These are phyloP conservation scores for Fusarium napiforme DNA, from an alignment of 2,329 filamentous ascomycete species.

Conservation along the genomic window DNA sequence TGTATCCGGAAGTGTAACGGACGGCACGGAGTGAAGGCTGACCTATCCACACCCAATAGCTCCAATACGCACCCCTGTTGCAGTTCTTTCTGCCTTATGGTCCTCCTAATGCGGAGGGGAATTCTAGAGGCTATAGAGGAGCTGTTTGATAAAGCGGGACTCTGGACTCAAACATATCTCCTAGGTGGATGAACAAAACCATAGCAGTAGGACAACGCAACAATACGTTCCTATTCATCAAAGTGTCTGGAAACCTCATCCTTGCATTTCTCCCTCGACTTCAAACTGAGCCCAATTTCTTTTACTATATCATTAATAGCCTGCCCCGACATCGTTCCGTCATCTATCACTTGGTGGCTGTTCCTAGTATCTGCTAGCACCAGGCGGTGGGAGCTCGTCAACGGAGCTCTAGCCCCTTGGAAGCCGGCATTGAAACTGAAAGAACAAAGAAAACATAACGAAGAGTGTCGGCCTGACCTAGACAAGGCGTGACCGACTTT, in stretches of 20 bases:
- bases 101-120: slow-evolving; percentile 39
- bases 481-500: slow-evolving; percentile 39
- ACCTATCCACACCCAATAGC: slow-evolving; percentile 31
- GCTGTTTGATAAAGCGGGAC: slow-evolving; percentile 43
- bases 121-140: slow-evolving; percentile 28
- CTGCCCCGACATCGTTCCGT: slow-evolving; percentile 31
- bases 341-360: slow-evolving; percentile 47
- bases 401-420: slow-evolving; percentile 30
- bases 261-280: slow-evolving; percentile 26
- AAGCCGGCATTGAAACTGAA: slow-evolving; percentile 24
- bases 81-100: slow-evolving; percentile 31
- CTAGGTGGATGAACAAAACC: slow-evolving; percentile 31
- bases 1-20: slow-evolving; percentile 43
- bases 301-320: slow-evolving; percentile 3
- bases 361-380: slow-evolving; percentile 31
- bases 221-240: slow-evolving; percentile 31
- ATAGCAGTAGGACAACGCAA: slow-evolving; percentile 37
- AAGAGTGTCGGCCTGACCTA: slow-evolving; percentile 26
- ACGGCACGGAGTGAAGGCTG: slow-evolving; percentile 31
- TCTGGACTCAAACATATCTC: slow-evolving; percentile 31
- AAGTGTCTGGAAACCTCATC: slow-evolving; percentile 29
- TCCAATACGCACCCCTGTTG: slow-evolving; percentile 36
- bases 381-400: slow-evolving; percentile 43
- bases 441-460: slow-evolving; percentile 40
- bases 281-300: slow-evolving; percentile 22